Conservation (phyloP, 768 basidiomycete genomes). For the Tylopilus plumbeoviolaceoides region DNA sequence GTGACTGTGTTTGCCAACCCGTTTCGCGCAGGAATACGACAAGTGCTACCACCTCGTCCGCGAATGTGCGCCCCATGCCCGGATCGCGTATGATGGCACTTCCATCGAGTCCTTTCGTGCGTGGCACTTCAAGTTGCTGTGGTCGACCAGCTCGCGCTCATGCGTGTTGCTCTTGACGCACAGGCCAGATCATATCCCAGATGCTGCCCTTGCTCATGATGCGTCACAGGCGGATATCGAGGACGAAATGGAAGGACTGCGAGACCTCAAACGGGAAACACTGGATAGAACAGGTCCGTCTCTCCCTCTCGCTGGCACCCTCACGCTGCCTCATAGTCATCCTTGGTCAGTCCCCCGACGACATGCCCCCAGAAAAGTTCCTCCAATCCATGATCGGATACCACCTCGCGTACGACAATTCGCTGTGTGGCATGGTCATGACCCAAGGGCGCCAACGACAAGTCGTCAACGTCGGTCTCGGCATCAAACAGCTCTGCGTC, state of each 20-base stretch:
- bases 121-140: conserved; percentile 28
- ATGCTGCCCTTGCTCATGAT: conserved; percentile 83
- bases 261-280: conserved; percentile 62
- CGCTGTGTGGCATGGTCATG: conserved; percentile 81
- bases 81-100: conserved; percentile 49
- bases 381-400: conserved; percentile 78
- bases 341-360: conserved; percentile 44
- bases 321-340: no score
- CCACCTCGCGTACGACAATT: conserved; percentile 63
- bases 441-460: conserved; percentile 72
- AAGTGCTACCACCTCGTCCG: conserved; percentile 57
- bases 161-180: no score
- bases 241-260: conserved; percentile 69
- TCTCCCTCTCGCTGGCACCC: not conserved
- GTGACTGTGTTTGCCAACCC: not conserved
- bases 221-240: conserved; percentile 75
- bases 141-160: no score
- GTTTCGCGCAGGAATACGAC: conserved; percentile 61
- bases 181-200: conserved; percentile 68
- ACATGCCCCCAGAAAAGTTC: conserved; percentile 60
- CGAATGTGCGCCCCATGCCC: conserved; percentile 56
- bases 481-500: conserved; percentile 62
- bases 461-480: conserved; percentile 81
- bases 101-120: conserved; percentile 66
- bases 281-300: conserved; percentile 74